Evolutionary conservation across 2,329 filamentous ascomycete genomes (phyloP).

Genomic region (Botrytis hyacinthi): DNA sequence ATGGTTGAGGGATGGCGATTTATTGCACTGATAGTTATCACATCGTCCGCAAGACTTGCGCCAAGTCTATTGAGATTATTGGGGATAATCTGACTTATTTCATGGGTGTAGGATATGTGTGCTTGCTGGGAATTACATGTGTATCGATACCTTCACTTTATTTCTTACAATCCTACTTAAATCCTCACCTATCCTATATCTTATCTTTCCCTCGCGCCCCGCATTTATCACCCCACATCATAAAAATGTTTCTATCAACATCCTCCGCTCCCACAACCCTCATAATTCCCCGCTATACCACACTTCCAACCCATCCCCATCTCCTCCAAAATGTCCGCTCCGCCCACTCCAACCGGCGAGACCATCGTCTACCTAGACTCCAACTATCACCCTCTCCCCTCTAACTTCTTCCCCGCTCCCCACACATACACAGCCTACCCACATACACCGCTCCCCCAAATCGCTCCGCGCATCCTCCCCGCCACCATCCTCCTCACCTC

Average conservation of each 20-base stretch:
- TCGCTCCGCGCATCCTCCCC: neutral
- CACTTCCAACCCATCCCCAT: neutral
- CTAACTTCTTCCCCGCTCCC: neutral
- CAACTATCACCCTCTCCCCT: neutral
- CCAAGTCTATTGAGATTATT: neutral
- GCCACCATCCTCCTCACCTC: conserved; percentile 11
- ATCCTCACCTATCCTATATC: neutral
- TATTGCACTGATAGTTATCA: neutral
- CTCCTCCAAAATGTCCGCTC: neutral
- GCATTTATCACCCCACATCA: neutral
- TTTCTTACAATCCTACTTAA: neutral
- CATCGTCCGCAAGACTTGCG: neutral
- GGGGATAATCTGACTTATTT: neutral
- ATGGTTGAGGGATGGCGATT: neutral
- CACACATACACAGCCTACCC: conserved; percentile 1
- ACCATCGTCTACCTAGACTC: conserved; percentile 8
- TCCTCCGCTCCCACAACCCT: neutral
- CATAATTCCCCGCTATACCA: neutral
- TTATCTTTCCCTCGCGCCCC: neutral
- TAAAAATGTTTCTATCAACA: neutral
- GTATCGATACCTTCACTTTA: neutral
- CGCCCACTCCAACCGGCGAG: neutral
- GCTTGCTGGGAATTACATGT: neutral
- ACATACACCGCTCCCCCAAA: neutral
- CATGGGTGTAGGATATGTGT: neutral